phyloP scores from a whole-genome alignment of 306 rosid species.

The Acmispon strigosus region DNA sequence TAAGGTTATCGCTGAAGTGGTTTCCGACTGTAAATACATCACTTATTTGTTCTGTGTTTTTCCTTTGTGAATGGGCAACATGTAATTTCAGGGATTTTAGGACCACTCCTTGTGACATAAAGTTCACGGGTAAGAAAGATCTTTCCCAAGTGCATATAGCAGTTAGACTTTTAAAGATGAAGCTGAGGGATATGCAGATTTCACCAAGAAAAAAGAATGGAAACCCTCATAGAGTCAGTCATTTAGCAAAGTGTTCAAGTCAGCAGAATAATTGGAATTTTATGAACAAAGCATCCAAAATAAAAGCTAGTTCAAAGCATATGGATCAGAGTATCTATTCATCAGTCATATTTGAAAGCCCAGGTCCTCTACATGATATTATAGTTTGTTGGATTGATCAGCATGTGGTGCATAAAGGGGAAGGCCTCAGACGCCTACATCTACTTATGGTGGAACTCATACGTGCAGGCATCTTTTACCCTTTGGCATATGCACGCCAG shows the following conservation, averaged over 20 bases:
- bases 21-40: slow-evolving; percentile 50
- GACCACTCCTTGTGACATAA: slow-evolving; percentile 48
- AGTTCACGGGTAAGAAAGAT: slow-evolving; percentile 83
- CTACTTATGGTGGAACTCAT: slow-evolving; percentile 67
- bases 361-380: slow-evolving; percentile 88
- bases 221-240: slow-evolving; percentile 24
- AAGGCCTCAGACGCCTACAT: slow-evolving; percentile 63
- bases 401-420: slow-evolving; percentile 70
- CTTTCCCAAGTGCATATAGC: slow-evolving; percentile 76
- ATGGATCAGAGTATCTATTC: slow-evolving; percentile 28
- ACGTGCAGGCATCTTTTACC: slow-evolving; percentile 70
- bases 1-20: slow-evolving; percentile 81
- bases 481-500: slow-evolving; percentile 89
- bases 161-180: slow-evolving; percentile 59
- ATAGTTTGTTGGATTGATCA: slow-evolving; percentile 97
- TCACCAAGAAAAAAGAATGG: slow-evolving; percentile 36
- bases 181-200: slow-evolving; percentile 48
- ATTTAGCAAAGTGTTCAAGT: slow-evolving; percentile 34
- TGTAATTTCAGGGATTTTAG: slow-evolving; percentile 87
- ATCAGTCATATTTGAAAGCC: slow-evolving; percentile 62
- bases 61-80: slow-evolving; percentile 97
- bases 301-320: slow-evolving; percentile 32
- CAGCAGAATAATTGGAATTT: slow-evolving; percentile 38
- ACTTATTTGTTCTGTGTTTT: slow-evolving; percentile 73
- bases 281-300: slow-evolving; percentile 27